Evolutionary conservation across 2,329 filamentous ascomycete species (phyloP).

Genomic region (Colletotrichum sp.): DNA sequence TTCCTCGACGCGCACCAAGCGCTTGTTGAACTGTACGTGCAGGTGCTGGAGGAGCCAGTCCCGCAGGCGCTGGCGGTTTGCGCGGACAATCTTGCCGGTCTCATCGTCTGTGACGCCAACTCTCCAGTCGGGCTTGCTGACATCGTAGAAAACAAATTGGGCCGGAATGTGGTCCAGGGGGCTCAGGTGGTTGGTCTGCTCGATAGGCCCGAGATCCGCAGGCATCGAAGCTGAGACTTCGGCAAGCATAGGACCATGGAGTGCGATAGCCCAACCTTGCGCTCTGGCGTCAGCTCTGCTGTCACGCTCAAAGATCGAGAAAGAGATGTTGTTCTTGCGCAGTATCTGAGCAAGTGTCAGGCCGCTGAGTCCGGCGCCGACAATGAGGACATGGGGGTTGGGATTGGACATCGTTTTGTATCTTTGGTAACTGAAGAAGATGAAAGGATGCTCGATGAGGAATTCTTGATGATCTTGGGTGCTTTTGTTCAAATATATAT

Average conservation of each 20-base stretch:
- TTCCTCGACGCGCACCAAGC: background rate
- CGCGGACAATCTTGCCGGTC: background rate
- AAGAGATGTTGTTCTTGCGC: background rate
- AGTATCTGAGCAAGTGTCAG: background rate
- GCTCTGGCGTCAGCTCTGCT: background rate
- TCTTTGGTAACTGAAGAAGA: background rate
- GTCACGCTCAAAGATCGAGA: background rate
- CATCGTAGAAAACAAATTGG: background rate
- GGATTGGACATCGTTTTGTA: accelerated
- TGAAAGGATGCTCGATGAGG: background rate
- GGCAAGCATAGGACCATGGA: background rate
- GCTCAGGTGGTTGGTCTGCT: background rate
- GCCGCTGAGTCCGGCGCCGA: background rate
- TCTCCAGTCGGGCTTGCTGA: background rate
- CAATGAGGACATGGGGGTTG: background rate
- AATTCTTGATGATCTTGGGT: accelerated
- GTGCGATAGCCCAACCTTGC: background rate
- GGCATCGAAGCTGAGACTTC: background rate
- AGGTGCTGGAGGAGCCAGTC: background rate
- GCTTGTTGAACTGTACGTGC: background rate
- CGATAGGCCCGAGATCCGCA: background rate
- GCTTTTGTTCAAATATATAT: background rate
- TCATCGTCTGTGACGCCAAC: background rate
- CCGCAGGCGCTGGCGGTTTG: background rate
- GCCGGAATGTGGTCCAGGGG: background rate